These are phyloP conservation scores for Teunomyces tritomae DNA, from an alignment of 805 yeast genomes.

Conservation along the genomic window DNA sequence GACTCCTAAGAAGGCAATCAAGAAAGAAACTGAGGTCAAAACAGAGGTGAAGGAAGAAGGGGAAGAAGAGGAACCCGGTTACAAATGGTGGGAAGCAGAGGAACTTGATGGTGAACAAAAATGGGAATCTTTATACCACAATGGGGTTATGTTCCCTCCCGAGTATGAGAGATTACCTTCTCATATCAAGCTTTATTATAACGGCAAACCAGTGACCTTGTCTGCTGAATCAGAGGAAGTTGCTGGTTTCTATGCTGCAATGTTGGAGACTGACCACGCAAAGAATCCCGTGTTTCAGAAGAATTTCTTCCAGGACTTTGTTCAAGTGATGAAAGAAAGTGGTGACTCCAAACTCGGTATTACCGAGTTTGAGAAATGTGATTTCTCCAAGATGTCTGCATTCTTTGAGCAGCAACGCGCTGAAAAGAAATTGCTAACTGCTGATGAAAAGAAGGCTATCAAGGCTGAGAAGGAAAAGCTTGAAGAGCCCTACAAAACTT, in stretches of 20 bases:
- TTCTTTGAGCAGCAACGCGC: constrained; percentile 69
- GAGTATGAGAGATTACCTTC: constrained; percentile 83
- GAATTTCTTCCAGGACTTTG: constrained; percentile 82
- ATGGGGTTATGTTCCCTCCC: constrained; percentile 93
- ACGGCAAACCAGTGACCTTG: constrained; percentile 69
- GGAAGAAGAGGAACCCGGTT: constrained; percentile 17
- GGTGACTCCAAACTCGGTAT: constrained; percentile 58
- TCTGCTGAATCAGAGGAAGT: constrained; percentile 91
- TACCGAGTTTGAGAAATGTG: constrained; percentile 63
- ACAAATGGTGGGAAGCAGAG: constrained; percentile 77
- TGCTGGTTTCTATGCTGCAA: constrained; percentile 91
- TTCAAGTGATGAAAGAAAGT: constrained; percentile 59
- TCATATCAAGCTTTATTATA: constrained; percentile 70
- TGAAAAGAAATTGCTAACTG: constrained; percentile 64
- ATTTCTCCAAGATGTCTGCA: constrained; percentile 71
- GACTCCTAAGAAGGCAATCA: constrained; percentile 8
- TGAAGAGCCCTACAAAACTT: constrained; percentile 80
- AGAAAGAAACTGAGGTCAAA: constrained; percentile 3
- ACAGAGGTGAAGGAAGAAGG: constrained; percentile 10
- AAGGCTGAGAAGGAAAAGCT: constrained; percentile 69
- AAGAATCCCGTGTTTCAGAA: constrained; percentile 80
- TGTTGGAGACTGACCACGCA: constrained; percentile 86
- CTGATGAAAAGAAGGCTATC: constrained; percentile 71
- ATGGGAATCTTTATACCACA: constrained; percentile 85
- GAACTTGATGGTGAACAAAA: constrained; percentile 65